A percentile compares a stretch with the other conserved stretches of the same genome.
phyloP scores from a whole-genome alignment of 192 early-diverging fungal species.

The Coemansia reversa region DNA sequence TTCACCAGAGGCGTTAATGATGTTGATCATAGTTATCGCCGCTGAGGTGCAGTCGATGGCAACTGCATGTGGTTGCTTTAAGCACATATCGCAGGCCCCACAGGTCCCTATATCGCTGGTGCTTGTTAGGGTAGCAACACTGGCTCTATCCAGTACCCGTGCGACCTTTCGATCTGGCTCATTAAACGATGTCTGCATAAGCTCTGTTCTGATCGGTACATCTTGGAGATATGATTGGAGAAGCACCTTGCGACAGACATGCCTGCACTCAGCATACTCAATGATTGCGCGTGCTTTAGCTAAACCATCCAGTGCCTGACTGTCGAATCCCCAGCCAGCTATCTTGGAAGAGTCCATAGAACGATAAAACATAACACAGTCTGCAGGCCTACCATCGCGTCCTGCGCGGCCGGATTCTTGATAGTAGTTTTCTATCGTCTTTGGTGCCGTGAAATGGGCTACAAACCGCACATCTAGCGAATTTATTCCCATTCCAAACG shows the following conservation, averaged over 20 bases:
- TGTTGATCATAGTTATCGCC: slow-evolving; percentile 24
- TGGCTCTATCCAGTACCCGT: too few species aligned
- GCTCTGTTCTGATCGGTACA: slow-evolving; percentile 24
- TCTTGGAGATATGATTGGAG: slow-evolving; percentile 60
- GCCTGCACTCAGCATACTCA: slow-evolving; percentile 63
- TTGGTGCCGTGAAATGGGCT: slow-evolving; percentile 50
- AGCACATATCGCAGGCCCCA: slow-evolving; percentile 33
- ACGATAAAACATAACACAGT: slow-evolving; percentile 69
- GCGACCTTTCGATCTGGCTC: neutral
- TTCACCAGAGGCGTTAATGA: slow-evolving; percentile 20
- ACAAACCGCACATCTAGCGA: slow-evolving; percentile 56
- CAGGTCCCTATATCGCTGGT: slow-evolving; percentile 49
- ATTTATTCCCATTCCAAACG: slow-evolving; percentile 60
- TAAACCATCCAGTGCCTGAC: slow-evolving; percentile 56
- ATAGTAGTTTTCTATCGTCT: slow-evolving; percentile 63
- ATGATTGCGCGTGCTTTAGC: slow-evolving; percentile 63
- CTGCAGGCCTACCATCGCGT: slow-evolving; percentile 65
- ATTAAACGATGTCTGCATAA: slow-evolving; percentile 22
- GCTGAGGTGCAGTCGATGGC: slow-evolving; percentile 55
- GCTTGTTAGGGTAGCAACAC: too few species aligned
- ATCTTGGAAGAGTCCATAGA: slow-evolving; percentile 64
- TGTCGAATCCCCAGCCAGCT: slow-evolving; percentile 60
- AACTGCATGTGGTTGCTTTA: slow-evolving; percentile 10
- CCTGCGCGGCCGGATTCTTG: slow-evolving; percentile 76
- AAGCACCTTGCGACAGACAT: slow-evolving; percentile 60